phyloP scores from a whole-genome alignment of 169 alveolate species.

The Plasmodium inui region DNA sequence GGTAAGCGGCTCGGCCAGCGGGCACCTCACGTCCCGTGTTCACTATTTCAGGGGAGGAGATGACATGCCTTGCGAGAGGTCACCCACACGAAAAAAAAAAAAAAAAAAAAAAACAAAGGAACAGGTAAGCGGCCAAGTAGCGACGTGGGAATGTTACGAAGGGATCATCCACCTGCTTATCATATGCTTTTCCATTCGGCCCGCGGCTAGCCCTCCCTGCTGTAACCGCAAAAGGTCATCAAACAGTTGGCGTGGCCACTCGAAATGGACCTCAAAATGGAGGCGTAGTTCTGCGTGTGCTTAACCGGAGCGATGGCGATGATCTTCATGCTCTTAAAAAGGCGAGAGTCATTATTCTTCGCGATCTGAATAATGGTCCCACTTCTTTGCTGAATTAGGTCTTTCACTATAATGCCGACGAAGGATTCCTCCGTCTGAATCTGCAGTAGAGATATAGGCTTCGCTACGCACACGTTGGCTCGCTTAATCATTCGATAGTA shows the following conservation, averaged over 20 bases:
- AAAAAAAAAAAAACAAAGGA: slow-evolving; percentile 7
- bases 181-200: not conserved
- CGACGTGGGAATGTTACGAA: too few species aligned
- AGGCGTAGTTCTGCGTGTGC: slow-evolving; percentile 54
- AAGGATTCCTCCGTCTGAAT: slow-evolving; percentile 74
- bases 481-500: slow-evolving; percentile 51
- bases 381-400: slow-evolving; percentile 60
- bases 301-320: slow-evolving; percentile 53
- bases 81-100: not conserved
- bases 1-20: too few species aligned
- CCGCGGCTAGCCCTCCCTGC: not conserved
- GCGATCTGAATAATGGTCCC: slow-evolving; percentile 67
- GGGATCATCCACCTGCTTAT: not conserved
- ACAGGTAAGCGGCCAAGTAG: not conserved
- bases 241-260: slow-evolving; percentile 72
- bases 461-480: slow-evolving; percentile 51
- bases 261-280: slow-evolving; percentile 65
- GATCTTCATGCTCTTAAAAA: slow-evolving; percentile 69
- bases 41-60: not conserved
- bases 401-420: slow-evolving; percentile 61
- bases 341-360: slow-evolving; percentile 36
- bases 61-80: not conserved
- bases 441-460: slow-evolving; percentile 55
- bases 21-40: not conserved
- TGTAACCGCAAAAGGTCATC: slow-evolving; percentile 72